A percentile compares a stretch with the other conserved stretches of the same genome.
These are phyloP conservation scores for Triangularia verruculosa DNA, from an alignment of 2,329 filamentous ascomycete species.

Conservation along the genomic window DNA sequence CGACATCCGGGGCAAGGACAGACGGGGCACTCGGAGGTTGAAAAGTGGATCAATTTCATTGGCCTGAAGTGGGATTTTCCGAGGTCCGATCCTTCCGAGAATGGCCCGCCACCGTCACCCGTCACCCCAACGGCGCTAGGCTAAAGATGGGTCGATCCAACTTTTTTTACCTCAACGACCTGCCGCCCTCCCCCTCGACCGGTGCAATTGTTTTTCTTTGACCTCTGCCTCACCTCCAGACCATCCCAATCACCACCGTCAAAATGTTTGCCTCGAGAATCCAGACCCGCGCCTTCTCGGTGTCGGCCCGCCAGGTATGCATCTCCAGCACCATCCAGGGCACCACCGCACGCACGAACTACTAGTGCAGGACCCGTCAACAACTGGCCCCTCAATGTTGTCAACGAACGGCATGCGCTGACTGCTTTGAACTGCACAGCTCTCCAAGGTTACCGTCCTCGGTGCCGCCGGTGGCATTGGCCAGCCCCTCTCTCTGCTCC, in stretches of 20 bases:
- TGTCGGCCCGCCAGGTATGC: slow-evolving; percentile 71
- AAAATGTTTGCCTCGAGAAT: slow-evolving; percentile 72
- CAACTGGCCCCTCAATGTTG: background rate
- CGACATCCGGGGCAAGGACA: background rate
- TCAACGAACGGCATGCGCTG: slow-evolving; percentile 5
- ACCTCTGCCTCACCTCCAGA: slow-evolving; percentile 9
- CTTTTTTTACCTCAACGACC: slow-evolving; percentile 23
- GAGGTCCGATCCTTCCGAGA: slow-evolving; percentile 25
- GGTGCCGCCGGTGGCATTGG: slow-evolving; percentile 97
- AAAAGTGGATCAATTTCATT: background rate
- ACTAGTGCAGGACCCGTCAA: background rate
- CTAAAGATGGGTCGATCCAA: slow-evolving; percentile 6
- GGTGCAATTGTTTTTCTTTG: slow-evolving; percentile 13
- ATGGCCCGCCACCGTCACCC: slow-evolving; percentile 5
- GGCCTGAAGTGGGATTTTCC: slow-evolving; percentile 22
- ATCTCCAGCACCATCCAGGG: background rate
- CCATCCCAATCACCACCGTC: slow-evolving; percentile 26
- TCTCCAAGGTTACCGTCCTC: slow-evolving; percentile 96
- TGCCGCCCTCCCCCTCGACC: slow-evolving; percentile 5
- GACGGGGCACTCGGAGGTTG: background rate
- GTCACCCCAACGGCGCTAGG: slow-evolving; percentile 14
- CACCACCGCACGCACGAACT: background rate
- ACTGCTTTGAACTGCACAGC: slow-evolving; percentile 48
- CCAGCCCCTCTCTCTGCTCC: slow-evolving; percentile 92
- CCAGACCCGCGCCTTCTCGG: slow-evolving; percentile 79